A percentile compares a stretch with the other conserved stretches of the same genome.
These are phyloP conservation scores for Sporisorium graminicola DNA, from an alignment of 1,284 basidiomycete species.

Conservation along the genomic window DNA sequence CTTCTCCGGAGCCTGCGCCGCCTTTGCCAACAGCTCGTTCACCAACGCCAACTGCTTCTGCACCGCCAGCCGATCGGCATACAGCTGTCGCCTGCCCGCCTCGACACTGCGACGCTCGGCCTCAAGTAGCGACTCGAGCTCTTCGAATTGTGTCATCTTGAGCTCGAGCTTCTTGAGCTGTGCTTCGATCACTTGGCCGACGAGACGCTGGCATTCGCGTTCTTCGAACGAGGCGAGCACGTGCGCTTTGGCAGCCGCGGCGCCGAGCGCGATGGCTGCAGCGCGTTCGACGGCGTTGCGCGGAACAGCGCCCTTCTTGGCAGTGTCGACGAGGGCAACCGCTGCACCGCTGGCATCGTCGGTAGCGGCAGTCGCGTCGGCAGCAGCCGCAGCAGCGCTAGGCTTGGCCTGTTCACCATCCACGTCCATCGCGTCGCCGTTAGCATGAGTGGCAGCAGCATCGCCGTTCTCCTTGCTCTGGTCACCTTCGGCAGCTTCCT, in stretches of 20 bases:
- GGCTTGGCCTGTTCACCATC: conserved; percentile 50
- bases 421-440: conserved; percentile 66
- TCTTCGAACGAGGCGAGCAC: conserved; percentile 88
- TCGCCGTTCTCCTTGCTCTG: conserved; percentile 70
- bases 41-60: conserved; percentile 65
- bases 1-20: conserved; percentile 52
- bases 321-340: conserved; percentile 26
- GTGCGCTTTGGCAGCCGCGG: conserved; percentile 87
- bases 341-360: neutral
- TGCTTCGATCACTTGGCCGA: conserved; percentile 87
- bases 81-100: conserved; percentile 62
- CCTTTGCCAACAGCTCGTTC: conserved; percentile 63
- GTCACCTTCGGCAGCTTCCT: conserved; percentile 14
- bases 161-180: conserved; percentile 90
- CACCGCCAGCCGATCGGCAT: conserved; percentile 64
- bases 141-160: conserved; percentile 68
- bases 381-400: conserved; percentile 12
- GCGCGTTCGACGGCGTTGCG: conserved; percentile 63
- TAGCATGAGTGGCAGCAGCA: conserved; percentile 71
- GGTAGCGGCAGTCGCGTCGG: neutral
- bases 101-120: conserved; percentile 62
- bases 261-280: conserved; percentile 75
- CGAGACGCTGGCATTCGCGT: conserved; percentile 81
- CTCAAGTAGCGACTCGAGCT: conserved; percentile 66
- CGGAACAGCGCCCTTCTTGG: conserved; percentile 55